Evolutionary conservation across 1,284 basidiomycete species (phyloP).

Genomic region (Ganoderma lucidum): DNA sequence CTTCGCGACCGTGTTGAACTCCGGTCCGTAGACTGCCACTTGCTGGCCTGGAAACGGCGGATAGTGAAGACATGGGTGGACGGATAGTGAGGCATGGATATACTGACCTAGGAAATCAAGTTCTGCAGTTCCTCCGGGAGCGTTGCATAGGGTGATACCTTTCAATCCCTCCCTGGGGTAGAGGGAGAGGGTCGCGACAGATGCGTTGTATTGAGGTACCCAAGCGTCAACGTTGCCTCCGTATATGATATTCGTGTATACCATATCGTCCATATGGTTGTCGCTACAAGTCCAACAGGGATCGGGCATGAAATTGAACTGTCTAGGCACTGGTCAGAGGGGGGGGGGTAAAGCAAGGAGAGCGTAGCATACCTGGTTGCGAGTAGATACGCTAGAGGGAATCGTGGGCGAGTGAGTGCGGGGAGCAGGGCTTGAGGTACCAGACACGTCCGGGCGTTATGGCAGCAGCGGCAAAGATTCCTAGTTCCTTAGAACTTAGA

Average conservation of each 20-base stretch:
- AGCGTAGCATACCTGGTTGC: background rate
- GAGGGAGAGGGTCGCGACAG: too few relatives aligned
- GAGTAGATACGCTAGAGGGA: too few relatives aligned
- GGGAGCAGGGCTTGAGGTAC: too few relatives aligned
- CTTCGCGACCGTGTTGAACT: background rate
- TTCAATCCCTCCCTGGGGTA: too few relatives aligned
- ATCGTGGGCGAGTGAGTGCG: too few relatives aligned
- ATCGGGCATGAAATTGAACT: background rate
- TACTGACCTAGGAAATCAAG: background rate
- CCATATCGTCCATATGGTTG: background rate
- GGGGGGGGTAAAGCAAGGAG: background rate
- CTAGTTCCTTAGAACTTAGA: too few relatives aligned
- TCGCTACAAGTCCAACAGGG: constrained; percentile 2
- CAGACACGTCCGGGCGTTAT: too few relatives aligned
- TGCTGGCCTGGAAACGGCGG: background rate
- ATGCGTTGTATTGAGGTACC: background rate
- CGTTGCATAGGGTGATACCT: too few relatives aligned
- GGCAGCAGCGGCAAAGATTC: too few relatives aligned
- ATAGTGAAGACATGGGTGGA: too few relatives aligned
- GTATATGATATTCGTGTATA: background rate
- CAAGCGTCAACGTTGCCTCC: background rate
- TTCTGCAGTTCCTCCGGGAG: too few relatives aligned
- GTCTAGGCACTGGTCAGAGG: too few relatives aligned
- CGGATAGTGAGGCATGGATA: background rate
- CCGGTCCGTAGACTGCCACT: background rate